Base-by-base conservation (phyloP, 805 yeast genomes). In the Monosporozyma siamensis region DNA sequence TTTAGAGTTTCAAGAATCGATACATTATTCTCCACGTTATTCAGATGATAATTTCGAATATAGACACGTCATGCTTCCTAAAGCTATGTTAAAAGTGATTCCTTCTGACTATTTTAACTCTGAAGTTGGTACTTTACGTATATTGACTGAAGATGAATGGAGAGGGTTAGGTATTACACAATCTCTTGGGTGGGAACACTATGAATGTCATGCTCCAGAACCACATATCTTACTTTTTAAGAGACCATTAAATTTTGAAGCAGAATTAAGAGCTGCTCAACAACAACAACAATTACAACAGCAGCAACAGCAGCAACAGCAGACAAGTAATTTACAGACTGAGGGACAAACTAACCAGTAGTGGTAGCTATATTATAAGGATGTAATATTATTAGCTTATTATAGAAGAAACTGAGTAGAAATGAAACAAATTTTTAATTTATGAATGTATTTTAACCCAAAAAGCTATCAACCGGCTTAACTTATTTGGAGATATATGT, bases 141-240 rank as follows among this genome's bases (percentile, higher is more conserved):
- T 92, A 35, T 68, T 92, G 31, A 65, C 83, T 39, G 99, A 92
- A 63, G 97, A 92, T 52, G 99, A 92, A 65, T 92, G 99, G 99
- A 74, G 99, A 63, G 97, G 97, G 1, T 68, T 92, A 39, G 99
- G 99, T 2, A 88, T 92, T 55, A 92, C 97, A 6, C 99, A 92
- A 64, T 84, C 95, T 29, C 69, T 92, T 47, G 98, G 98, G 1
- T 92, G 98, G 98, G 92, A 75, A 42, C 98, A 92, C 64, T 92
- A 90, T 59, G 98, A 92, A 57, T 89, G 95, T 34, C 98, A 92
- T 62, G 84, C 97, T 1, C 99, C 99, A 35, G 99, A 92, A 64
- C 99, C 99, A 21, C 98, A 92, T 60, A 92, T 92, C 47, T 68
- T 92, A 48, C 70, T 92, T 47, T 92, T 92, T 67, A 82, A 83